Base-by-base conservation (phyloP, 352 stramenopile species). In the Pythium sp. region DNA sequence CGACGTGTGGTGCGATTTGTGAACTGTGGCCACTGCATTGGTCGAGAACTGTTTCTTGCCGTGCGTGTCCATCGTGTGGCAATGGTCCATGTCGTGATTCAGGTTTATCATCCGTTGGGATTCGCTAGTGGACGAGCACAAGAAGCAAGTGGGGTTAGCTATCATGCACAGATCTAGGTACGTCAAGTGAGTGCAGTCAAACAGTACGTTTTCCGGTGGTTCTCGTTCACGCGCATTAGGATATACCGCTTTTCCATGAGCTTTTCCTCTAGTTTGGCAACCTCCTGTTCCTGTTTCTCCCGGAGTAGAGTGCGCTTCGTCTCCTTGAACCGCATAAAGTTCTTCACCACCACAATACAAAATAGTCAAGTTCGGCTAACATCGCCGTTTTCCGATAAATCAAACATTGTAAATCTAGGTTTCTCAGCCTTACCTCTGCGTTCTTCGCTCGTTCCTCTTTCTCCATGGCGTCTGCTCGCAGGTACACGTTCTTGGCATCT, bases 191-290 rank as follows among this genome's bases (percentile, higher is more conserved):
- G n/a, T n/a, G n/a, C n/a, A n/a, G n/a, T n/a, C n/a, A n/a, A n/a
- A n/a, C n/a, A n/a, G n/a, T 76, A 91, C 85, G 77, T 85, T 56
- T 76, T 88, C 12, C 78, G 75, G 34, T 86, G 76, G 18, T 64
- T 77, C 24, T 91, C 77, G 61, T 91, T 91, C 24, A 69, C 64
- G 59, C 85, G 79, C 69, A 79, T 76, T n/a, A 82, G 65, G 22
- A 82, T 82, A 65, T 90, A 93, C 28, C 82, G 80, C 58, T 91
- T 91, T 70, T 93, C 85, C 64, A 80, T 80, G 3, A 93, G 67
- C 49, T 89, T 90, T 49, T 91, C 83, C 65, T 88, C 72, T 4
- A 88, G 62, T 34, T 93, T 76, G 1, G 77, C 75, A 24, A 87
- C 65, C 36, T 93, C 81, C 15, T 81, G 71, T 1, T 81, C 72